These are phyloP conservation scores for Verticillium zaregamsianum DNA, from an alignment of 2,329 filamentous ascomycete species.

Conservation along the genomic window DNA sequence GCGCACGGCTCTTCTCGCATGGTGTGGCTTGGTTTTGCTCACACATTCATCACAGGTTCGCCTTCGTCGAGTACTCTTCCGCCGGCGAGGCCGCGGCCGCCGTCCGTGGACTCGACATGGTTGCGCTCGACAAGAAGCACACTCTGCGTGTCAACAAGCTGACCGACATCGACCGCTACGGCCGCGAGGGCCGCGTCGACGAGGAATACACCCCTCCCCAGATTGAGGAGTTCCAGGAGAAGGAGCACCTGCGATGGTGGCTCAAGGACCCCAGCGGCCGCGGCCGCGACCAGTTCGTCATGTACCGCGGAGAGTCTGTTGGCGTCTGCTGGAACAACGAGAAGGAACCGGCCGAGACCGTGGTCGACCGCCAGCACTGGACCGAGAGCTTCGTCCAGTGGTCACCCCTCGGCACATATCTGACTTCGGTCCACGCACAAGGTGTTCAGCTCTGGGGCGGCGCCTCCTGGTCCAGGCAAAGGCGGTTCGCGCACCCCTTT, in stretches of 20 bases:
- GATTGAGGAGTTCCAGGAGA: conserved; percentile 81
- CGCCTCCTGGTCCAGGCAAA: conserved; percentile 80
- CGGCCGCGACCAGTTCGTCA: conserved; percentile 90
- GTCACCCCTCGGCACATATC: conserved; percentile 91
- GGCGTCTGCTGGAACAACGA: conserved; percentile 99
- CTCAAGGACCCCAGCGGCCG: conserved; percentile 74
- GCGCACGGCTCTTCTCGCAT: conserved; percentile 16
- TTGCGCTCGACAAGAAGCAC: conserved; percentile 94
- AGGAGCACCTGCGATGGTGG: conserved; percentile 94
- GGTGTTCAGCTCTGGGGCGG: conserved; percentile 98
- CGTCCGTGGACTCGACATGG: conserved; percentile 80
- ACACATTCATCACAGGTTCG: conserved; percentile 58
- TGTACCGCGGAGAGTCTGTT: conserved; percentile 88
- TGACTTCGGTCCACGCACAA: conserved; percentile 92
- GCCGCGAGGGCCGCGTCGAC: conserved; percentile 86
- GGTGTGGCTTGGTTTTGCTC: conserved; percentile 2
- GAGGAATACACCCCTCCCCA: conserved; percentile 82
- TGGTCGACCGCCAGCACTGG: conserved; percentile 94
- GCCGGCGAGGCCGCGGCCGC: conserved; percentile 85
- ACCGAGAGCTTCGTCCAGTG: conserved; percentile 97
- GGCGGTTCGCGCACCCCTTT: conserved; percentile 90
- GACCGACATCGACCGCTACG: conserved; percentile 95
- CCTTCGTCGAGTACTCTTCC: conserved; percentile 94
- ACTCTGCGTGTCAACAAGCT: conserved; percentile 95
- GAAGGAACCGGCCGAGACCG: conserved; percentile 78